phyloP scores from a whole-genome alignment of 2,329 filamentous ascomycete species.

The Fusarium bulbicola region DNA sequence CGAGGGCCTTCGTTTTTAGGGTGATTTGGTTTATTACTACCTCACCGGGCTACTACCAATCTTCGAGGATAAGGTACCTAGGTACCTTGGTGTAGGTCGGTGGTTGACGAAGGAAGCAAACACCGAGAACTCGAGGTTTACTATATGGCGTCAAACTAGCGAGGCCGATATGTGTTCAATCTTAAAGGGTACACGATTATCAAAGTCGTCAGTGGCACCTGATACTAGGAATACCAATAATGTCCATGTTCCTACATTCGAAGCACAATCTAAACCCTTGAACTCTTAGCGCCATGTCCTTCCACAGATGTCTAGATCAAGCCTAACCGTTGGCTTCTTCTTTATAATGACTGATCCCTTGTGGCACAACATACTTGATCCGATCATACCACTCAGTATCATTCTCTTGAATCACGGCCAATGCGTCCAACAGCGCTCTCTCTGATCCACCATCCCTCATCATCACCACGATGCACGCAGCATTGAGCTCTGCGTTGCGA shows the following conservation, averaged over 20 bases:
- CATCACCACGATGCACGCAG: constrained; percentile 34
- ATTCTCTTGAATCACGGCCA: constrained; percentile 31
- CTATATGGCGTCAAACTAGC: neutral
- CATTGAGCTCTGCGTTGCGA: constrained; percentile 30
- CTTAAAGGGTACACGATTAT: neutral
- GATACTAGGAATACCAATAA: neutral
- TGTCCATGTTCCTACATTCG: neutral
- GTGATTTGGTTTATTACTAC: neutral
- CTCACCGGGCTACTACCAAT: neutral
- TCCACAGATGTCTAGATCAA: neutral
- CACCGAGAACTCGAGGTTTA: neutral
- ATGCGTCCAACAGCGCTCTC: constrained; percentile 26
- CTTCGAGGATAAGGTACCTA: neutral
- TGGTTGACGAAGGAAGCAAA: neutral
- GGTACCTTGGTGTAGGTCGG: neutral
- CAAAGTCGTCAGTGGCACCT: neutral
- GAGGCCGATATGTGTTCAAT: neutral
- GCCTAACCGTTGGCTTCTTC: neutral
- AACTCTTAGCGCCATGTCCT: neutral
- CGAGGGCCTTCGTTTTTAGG: no score
- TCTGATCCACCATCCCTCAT: constrained; percentile 32
- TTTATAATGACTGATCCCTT: constrained; percentile 27
- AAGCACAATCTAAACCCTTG: neutral
- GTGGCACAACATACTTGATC: constrained; percentile 24
- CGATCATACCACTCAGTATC: constrained; percentile 29